phyloP scores from a whole-genome alignment of 176 grass and related monocot genomes.

The Thalia dealbata region DNA sequence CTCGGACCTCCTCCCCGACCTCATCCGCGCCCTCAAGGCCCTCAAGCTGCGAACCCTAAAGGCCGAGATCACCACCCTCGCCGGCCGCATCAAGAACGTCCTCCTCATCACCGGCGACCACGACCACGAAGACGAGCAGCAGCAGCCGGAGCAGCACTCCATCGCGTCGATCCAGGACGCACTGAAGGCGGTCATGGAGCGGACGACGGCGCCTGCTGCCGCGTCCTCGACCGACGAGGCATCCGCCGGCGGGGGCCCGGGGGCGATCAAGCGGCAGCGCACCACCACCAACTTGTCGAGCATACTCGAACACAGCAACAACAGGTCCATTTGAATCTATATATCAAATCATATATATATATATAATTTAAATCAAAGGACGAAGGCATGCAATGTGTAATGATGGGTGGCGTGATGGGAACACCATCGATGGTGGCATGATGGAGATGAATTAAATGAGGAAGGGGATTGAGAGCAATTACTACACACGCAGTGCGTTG shows the following conservation, averaged over 20 bases:
- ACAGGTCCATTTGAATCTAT: slow-evolving; percentile 58
- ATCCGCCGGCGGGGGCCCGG: slow-evolving; percentile 15
- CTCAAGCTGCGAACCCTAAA: slow-evolving; percentile 75
- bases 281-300: slow-evolving; percentile 61
- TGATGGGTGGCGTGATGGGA: not conserved
- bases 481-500: not conserved
- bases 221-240: not conserved
- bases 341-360: not conserved
- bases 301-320: slow-evolving; percentile 66
- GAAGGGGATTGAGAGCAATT: not conserved
- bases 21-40: slow-evolving; percentile 77
- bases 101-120: slow-evolving; percentile 67
- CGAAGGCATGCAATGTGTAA: not conserved
- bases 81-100: slow-evolving; percentile 81
- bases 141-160: slow-evolving; percentile 26
- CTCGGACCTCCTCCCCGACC: slow-evolving; percentile 83
- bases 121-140: not conserved
- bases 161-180: slow-evolving; percentile 84
- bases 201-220: slow-evolving; percentile 15
- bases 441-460: too few relatives aligned
- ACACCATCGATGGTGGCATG: too few relatives aligned
- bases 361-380: not conserved
- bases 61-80: slow-evolving; percentile 95
- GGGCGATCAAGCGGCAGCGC: slow-evolving; percentile 85
- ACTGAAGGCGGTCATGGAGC: slow-evolving; percentile 74